Evolutionary conservation across 1,139 yeast genomes (phyloP), one percentile per base, ranked within the genome.

Genomic region (Meyerozyma carpophila): DNA sequence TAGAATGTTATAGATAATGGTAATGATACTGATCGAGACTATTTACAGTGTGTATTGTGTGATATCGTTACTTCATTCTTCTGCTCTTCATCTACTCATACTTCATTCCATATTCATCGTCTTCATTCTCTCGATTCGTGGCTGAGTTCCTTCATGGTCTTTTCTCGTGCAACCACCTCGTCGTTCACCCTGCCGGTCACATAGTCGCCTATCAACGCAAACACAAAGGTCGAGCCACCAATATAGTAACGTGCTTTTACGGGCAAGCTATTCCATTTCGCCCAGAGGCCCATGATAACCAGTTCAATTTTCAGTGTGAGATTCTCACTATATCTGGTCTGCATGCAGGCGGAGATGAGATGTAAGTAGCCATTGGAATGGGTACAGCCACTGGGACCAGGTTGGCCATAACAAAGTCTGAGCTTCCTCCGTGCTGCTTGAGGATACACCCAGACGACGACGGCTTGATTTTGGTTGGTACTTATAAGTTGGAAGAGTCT

Each of bases 341-440:
- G 21, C 34, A 31, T 31, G 34, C 34, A 31, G 34, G 5, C 34
- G 14, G 34, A 13, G 34, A 31, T 31, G 34, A 31, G 32, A 11
- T 11, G 16, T 8, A 7, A 29, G 13, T 7, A 7, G 16, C 10
- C 14, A 8, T 16, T 20, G 37, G 13, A 21, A 34, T 34, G 37
- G 37, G 10, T 10, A 11, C 8, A 2, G 26, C 11, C n/a, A n/a
- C 2, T 5, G 37, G 50, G 47, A 45, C 52, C 42, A 48, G 71
- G 42, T 39, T 59, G 10, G 57, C 63, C 10, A 48, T 58, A 1
- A 55, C 68, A 8, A 64, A 60, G 37, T 73, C 90, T 0, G 62
- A 65, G 2, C 65, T 82, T 4, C 98, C 98, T 0, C 97, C 98
- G 1, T 93, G 98, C 58, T 83, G 90, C 44, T 63, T 91, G 8